Evolutionary conservation across 202 grass and related monocot species (phyloP).

Genomic region (Saccharum hybrid): DNA sequence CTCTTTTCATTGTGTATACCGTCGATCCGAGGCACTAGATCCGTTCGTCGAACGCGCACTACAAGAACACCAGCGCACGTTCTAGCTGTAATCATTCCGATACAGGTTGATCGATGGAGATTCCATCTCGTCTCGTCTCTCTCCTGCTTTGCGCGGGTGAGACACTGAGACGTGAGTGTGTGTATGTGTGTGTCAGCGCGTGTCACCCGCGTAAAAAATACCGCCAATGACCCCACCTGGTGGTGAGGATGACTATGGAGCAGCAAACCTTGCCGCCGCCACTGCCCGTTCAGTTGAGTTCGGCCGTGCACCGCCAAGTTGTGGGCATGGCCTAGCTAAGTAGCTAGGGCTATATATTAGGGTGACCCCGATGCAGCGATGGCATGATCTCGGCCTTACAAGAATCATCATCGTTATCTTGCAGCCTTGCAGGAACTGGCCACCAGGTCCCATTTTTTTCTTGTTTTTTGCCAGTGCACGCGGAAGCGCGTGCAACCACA

Average conservation of each 20-base stretch:
- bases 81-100: conserved; percentile 20
- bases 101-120: conserved; percentile 34
- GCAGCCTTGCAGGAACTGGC: background rate
- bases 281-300: background rate
- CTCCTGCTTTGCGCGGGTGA: background rate
- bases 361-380: background rate
- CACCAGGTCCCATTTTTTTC: background rate
- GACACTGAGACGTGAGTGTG: background rate
- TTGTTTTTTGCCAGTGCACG: conserved; percentile 30
- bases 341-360: background rate
- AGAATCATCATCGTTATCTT: background rate
- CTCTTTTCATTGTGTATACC: conserved; percentile 2
- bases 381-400: background rate
- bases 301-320: background rate
- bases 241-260: background rate
- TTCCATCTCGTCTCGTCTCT: background rate
- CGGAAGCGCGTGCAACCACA: background rate
- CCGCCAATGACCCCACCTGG: background rate
- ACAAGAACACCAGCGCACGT: conserved; percentile 9
- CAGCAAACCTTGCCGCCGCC: background rate
- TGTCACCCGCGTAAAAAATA: conserved; percentile 8
- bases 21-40: conserved; percentile 7
- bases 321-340: background rate
- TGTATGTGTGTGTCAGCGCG: background rate
- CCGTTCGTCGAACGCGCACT: background rate